Evolutionary conservation across 2,329 filamentous ascomycete species (phyloP), one percentile per base, ranked within the genome.

Genomic region (Chaetomiaceae sp.): DNA sequence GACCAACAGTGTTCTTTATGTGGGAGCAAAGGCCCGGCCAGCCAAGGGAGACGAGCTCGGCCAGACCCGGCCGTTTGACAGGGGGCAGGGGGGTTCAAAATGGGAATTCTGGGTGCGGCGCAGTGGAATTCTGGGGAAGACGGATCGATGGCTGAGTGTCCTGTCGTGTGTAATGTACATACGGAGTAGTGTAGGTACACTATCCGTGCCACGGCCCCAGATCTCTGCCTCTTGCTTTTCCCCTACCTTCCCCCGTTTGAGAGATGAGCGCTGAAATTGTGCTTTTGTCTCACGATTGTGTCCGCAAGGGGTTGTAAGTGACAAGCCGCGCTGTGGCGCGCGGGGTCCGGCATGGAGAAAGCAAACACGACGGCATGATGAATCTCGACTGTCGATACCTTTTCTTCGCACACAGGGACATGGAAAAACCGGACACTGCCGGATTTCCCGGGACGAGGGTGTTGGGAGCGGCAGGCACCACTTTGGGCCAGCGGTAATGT

Each of bases 61-160:
- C 45, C 37, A 30, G 34, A 38, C 32, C 45, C 27, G 47, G 43
- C 43, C 34, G 44, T 48, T 49, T 50, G 48, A 48, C 30, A 49
- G 39, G 45, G 47, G 45, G 45, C 43, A 51, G 46, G 45, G 47
- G 44, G 39, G 38, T 42, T 39, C 35, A 42, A 45, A 46, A 47
- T 51, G 47, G 50, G 42, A 49, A 48, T 51, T 50, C 48, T 50
- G 26, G 49, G 42, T 26, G 38, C 45, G 49, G 48, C 38, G 42
- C 47, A 48, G 42, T 49, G 49, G 49, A 54, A 56, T 55, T 49
- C 53, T 55, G 55, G 52, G 52, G 50, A 53, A 53, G 50, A 38
- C 44, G 47, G 46, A 53, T 6, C 6, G 6, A 24, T 45, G 45
- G 41, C 27, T 22, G 43, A 18, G 47, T 52, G 48, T 40, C 47